phyloP scores from a whole-genome alignment of 306 rosid species.

The Cicer chorassanicum region DNA sequence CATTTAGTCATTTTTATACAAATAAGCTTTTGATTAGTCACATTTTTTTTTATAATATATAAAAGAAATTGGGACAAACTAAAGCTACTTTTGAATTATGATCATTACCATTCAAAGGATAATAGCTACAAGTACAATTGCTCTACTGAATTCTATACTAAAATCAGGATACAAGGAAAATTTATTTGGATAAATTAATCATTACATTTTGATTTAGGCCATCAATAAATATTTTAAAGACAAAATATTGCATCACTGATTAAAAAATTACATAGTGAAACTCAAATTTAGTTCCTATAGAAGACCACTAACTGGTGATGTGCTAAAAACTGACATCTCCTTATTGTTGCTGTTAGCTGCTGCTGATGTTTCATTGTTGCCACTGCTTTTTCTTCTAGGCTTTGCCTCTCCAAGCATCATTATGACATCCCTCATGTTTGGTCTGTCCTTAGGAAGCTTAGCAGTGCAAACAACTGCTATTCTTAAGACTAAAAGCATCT shows the following conservation, averaged over 20 bases:
- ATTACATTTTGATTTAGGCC: conserved; percentile 42
- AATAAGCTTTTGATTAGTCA: too few species aligned
- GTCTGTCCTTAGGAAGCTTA: conserved; percentile 87
- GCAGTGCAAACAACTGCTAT: conserved; percentile 91
- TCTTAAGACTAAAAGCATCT: conserved; percentile 89
- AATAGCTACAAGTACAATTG: too few species aligned
- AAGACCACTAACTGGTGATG: conserved; percentile 82
- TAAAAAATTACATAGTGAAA: conserved; percentile 49
- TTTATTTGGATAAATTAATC: conserved; percentile 45
- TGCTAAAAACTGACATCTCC: conserved; percentile 67
- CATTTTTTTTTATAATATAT: too few species aligned
- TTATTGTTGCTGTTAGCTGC: conserved; percentile 60
- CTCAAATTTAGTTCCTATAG: conserved; percentile 54
- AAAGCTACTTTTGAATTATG: too few species aligned
- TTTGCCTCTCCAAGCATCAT: conserved; percentile 97
- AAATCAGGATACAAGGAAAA: conserved; percentile 40
- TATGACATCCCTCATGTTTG: conserved; percentile 91
- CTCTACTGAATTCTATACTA: conserved; percentile 11
- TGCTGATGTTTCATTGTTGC: conserved; percentile 51
- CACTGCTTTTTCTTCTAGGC: conserved; percentile 84
- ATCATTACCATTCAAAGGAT: too few species aligned
- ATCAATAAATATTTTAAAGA: conserved; percentile 27
- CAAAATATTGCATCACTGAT: conserved; percentile 43
- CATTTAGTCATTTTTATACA: too few species aligned
- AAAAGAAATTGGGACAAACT: too few species aligned